Conservation (phyloP, 768 basidiomycete species). For the Boletellus ananas region DNA sequence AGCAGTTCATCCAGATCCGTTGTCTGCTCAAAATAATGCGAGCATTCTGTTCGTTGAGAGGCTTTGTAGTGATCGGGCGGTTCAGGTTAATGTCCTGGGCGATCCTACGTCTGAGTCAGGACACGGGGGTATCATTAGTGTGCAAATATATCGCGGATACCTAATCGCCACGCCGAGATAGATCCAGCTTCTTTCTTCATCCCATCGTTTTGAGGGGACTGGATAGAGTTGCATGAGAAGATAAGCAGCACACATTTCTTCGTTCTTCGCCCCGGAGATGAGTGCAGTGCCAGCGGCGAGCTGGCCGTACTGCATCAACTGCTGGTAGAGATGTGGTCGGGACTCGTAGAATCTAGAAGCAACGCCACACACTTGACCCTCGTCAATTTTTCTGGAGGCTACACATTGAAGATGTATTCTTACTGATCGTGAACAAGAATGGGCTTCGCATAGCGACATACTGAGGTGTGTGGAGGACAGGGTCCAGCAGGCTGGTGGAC, state of each 20-base stretch:
- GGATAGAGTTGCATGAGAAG: conserved; percentile 75
- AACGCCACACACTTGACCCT: conserved; percentile 71
- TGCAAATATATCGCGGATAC: conserved; percentile 35
- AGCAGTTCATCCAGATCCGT: conserved; percentile 86
- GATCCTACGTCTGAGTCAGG: conserved; percentile 46
- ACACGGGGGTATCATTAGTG: background rate
- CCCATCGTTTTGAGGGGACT: conserved; percentile 74
- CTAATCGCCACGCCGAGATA: conserved; percentile 87
- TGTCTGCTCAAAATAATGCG: conserved; percentile 89
- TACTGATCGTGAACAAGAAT: conserved; percentile 88
- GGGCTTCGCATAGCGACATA: conserved; percentile 79
- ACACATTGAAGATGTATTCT: conserved; percentile 33
- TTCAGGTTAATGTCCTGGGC: conserved; percentile 90
- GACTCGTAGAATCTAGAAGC: conserved; percentile 77
- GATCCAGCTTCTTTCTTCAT: conserved; percentile 87
- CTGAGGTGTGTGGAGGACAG: conserved; percentile 79
- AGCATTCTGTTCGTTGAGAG: conserved; percentile 74
- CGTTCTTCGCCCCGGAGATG: conserved; percentile 71
- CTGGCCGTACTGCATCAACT: conserved; percentile 72
- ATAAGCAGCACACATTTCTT: conserved; percentile 85
- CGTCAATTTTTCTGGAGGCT: conserved; percentile 4
- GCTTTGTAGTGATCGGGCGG: conserved; percentile 66
- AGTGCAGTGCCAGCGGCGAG: conserved; percentile 74
- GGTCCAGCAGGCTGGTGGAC: conserved; percentile 76
- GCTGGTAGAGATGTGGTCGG: conserved; percentile 64